phyloP scores from a whole-genome alignment of 139 green algal genomes.

The Limnomonas spitsbergensis region DNA sequence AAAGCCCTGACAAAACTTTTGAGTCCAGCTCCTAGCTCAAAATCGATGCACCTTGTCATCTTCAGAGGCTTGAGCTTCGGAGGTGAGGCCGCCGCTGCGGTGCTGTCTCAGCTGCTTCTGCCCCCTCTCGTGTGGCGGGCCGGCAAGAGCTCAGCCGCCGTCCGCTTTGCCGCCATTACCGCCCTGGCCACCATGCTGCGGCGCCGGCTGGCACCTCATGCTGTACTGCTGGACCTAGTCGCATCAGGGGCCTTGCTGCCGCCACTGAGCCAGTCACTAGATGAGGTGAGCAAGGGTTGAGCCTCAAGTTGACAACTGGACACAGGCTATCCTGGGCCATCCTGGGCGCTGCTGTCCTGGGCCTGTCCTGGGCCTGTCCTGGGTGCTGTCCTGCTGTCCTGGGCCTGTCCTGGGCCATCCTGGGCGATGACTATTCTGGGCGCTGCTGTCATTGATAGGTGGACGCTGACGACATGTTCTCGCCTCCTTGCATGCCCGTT shows the following conservation, averaged over 20 bases:
- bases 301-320: too few relatives aligned
- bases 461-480: too few relatives aligned
- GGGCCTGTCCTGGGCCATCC: too few relatives aligned
- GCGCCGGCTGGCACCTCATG: conserved; percentile 14
- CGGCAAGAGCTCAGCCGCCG: conserved; percentile 66
- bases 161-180: conserved; percentile 65
- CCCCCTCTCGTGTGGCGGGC: conserved; percentile 73
- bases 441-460: too few relatives aligned
- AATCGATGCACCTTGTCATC: too few relatives aligned
- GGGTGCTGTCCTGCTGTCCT: too few relatives aligned
- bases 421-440: too few relatives aligned
- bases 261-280: conserved; percentile 58
- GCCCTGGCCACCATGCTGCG: conserved; percentile 58
- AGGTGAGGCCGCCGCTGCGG: neutral
- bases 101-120: conserved; percentile 56
- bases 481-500: too few relatives aligned
- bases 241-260: conserved; percentile 48
- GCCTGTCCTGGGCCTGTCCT: too few relatives aligned
- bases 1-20: too few relatives aligned
- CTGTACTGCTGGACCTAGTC: conserved; percentile 3
- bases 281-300: conserved; percentile 56
- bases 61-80: conserved; percentile 1
- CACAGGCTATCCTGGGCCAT: neutral
- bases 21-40: too few relatives aligned
- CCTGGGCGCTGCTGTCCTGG: too few relatives aligned